Base-by-base conservation (phyloP, 2,329 filamentous ascomycete species). In the Botryotinia narcissicola region DNA sequence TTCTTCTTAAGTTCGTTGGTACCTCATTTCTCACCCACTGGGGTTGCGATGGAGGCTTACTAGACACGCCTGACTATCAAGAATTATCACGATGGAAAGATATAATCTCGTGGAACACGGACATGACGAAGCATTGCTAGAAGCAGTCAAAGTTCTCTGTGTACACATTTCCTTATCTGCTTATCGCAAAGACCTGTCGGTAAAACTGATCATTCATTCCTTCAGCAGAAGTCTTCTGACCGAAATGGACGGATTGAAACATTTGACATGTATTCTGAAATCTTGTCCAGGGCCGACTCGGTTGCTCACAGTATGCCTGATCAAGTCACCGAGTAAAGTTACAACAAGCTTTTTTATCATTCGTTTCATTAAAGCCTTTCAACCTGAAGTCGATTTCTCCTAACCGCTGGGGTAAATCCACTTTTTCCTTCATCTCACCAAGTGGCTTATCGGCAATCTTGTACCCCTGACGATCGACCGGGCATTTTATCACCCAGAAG, bases 391-490 rank as follows among this genome's bases (percentile, higher is more conserved):
- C 16, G 14, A 40, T 71, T 51, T 16, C 29, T 35, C 32, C 29
- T 4, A 62, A n/a, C 29, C 29, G 54, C 68, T 62, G 57, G 40
- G 54, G 37, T 68, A 32, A 46, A 68, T 46, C 32, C 44, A 25
- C 20, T 68, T 40, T 54, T 51, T 68, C 22, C 48, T 70, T 48
- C n/a, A 70, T 54, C 46, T 32, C 64, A 40, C 64, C 46, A 70
- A 70, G 67, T 60, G 67, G 51, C 37, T 64, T 51, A 42, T 71
- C 70, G 70, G 60, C 70, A 66, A 71, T 71, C 60, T 71, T 54
- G 48, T 29, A 57, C 60, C 70, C 70, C 46, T 66, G 70, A 35
- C 10, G 60, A 71, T 71, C 70, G 35, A 7, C 46, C 70, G 70
- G 70, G 32, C 60, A 66, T 51, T 70, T 60, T 62, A 62, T 46